phyloP scores from a whole-genome alignment of 2,329 filamentous ascomycete species.

The Colletotrichum truncatum region DNA sequence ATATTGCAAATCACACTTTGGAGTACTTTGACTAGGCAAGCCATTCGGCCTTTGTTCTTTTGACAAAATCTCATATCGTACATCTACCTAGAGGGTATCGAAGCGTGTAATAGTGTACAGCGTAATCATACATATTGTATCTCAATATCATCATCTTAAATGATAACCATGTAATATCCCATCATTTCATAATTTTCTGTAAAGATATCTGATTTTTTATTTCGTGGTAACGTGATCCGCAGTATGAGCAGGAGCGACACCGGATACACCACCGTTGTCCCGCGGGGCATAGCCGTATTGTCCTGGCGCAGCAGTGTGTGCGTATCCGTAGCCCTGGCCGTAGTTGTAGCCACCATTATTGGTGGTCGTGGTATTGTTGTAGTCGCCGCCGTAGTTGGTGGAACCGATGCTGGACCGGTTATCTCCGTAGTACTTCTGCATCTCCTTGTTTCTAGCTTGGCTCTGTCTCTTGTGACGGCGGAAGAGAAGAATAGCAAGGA shows the following conservation, averaged over 20 bases:
- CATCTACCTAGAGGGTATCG: too few relatives aligned
- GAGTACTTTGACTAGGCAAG: too few relatives aligned
- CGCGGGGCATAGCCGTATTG: constrained; percentile 10
- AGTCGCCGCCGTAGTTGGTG: not conserved
- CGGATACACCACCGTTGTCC: not conserved
- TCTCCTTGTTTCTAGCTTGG: not conserved
- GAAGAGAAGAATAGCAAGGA: not conserved
- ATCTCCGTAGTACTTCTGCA: constrained; percentile 23
- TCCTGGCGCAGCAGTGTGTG: constrained; percentile 5
- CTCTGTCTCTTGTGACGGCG: constrained; percentile 5
- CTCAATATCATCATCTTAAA: too few relatives aligned
- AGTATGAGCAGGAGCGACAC: not conserved
- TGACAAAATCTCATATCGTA: too few relatives aligned
- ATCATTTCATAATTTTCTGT: not conserved
- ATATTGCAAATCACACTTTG: too few relatives aligned
- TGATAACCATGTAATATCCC: too few relatives aligned
- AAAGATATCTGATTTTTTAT: not conserved
- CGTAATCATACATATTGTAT: too few relatives aligned
- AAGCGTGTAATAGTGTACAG: too few relatives aligned
- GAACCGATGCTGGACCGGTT: constrained; percentile 21
- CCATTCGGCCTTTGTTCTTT: too few relatives aligned
- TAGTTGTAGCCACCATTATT: constrained; percentile 7
- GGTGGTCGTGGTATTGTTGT: constrained; percentile 2
- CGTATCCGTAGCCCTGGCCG: constrained; percentile 19
- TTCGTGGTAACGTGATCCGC: constrained; percentile 7